phyloP scores from a whole-genome alignment of 2,329 filamentous ascomycete species.

The Blastomyces parvus region DNA sequence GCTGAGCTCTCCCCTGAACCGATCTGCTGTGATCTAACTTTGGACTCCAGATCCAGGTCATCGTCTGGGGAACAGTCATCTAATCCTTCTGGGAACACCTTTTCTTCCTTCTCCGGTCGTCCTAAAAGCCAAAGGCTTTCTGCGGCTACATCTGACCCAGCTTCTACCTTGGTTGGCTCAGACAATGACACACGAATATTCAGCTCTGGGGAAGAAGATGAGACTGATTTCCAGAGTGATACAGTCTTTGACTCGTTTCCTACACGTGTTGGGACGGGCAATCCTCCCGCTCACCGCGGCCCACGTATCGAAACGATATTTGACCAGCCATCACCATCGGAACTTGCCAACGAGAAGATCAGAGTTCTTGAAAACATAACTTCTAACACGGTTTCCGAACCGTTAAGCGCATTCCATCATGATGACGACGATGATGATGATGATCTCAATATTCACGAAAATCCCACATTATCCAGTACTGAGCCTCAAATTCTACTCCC shows the following conservation, averaged over 20 bases:
- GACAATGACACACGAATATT: conserved; percentile 50
- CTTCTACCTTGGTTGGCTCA: conserved; percentile 51
- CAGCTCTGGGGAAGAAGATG: conserved; percentile 51
- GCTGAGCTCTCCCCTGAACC: conserved; percentile 10
- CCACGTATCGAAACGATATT: conserved; percentile 56
- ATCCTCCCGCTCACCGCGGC: conserved; percentile 44
- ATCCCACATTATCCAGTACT: not conserved
- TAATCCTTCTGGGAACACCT: conserved; percentile 1
- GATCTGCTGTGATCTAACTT: not conserved
- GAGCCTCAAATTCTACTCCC: not conserved
- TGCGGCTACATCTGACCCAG: conserved; percentile 48
- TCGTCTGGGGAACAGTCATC: conserved; percentile 4
- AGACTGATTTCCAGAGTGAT: conserved; percentile 52
- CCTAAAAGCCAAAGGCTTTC: conserved; percentile 42
- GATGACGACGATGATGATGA: not conserved
- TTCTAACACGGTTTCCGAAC: not conserved
- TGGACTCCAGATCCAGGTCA: not conserved
- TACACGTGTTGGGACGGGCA: conserved; percentile 48
- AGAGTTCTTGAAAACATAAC: conserved; percentile 30
- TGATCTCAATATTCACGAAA: not conserved
- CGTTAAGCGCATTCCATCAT: not conserved
- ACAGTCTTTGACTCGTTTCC: conserved; percentile 54
- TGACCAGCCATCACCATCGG: conserved; percentile 42
- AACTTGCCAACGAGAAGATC: conserved; percentile 33
- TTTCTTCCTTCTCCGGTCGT: not conserved